These are phyloP conservation scores for Ophiostoma fasciatum DNA, from an alignment of 2,329 filamentous ascomycete species.

Conservation along the genomic window DNA sequence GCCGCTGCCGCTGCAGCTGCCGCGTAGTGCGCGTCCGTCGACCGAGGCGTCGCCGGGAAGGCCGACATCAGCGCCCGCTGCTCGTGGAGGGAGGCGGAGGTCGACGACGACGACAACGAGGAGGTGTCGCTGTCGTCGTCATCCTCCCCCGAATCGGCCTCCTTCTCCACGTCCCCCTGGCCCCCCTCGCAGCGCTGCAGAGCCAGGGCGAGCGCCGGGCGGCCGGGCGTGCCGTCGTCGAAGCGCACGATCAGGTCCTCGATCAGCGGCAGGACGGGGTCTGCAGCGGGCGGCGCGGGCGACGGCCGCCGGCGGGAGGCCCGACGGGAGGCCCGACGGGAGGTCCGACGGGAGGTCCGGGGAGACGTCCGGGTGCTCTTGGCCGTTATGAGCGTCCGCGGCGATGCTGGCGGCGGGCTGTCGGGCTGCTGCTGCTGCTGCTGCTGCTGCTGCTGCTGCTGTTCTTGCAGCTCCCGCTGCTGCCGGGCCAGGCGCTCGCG, in stretches of 20 bases:
- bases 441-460: background rate
- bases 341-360: too few species aligned
- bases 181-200: conserved; percentile 33
- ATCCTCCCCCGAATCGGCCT: too few species aligned
- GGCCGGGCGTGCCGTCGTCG: conserved; percentile 26
- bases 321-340: too few species aligned
- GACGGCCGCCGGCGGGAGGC: conserved; percentile 1
- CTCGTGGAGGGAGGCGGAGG: too few species aligned
- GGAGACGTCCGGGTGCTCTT: too few species aligned
- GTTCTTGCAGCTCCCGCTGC: background rate
- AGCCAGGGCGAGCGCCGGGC: conserved; percentile 29
- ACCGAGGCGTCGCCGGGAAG: conserved; percentile 4
- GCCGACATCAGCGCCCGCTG: background rate
- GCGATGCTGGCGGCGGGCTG: too few species aligned
- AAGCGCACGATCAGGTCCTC: conserved; percentile 45
- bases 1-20: too few species aligned
- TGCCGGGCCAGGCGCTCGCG: too few species aligned
- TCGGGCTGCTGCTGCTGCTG: background rate
- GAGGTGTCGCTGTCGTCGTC: conserved; percentile 1
- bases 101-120: too few species aligned
- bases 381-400: too few species aligned
- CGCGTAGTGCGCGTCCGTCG: too few species aligned
- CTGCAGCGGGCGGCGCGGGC: background rate
- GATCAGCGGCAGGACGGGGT: conserved; percentile 28
- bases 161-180: too few species aligned